Conservation (phyloP, 2,329 filamentous ascomycete genomes). For the Fusarium annulatum region DNA sequence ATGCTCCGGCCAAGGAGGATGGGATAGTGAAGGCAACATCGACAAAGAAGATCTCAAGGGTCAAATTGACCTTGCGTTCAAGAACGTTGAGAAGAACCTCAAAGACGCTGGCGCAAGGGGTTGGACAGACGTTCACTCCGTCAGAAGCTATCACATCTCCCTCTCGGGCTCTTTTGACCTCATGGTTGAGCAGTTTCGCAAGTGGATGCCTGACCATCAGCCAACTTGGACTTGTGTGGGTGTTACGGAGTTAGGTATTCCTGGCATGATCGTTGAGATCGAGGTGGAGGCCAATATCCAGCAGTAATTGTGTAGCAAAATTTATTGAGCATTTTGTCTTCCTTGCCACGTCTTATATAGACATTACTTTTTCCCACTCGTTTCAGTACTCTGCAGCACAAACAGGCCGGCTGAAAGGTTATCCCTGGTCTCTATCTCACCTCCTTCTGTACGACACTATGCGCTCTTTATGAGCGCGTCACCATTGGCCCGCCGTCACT, state of each 20-base stretch:
- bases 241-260: conserved; percentile 58
- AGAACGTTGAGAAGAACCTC: conserved; percentile 64
- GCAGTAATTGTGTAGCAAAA: not conserved
- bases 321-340: not conserved
- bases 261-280: conserved; percentile 68
- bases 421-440: not conserved
- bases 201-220: conserved; percentile 63
- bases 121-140: conserved; percentile 64
- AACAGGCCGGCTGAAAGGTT: not conserved
- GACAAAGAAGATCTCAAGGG: conserved; percentile 52
- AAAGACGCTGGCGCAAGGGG: conserved; percentile 65
- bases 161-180: conserved; percentile 53
- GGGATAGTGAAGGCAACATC: conserved; percentile 35
- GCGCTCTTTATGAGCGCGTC: not conserved
- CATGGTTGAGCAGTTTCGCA: conserved; percentile 60
- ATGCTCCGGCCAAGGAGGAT: conserved; percentile 41
- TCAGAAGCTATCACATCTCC: conserved; percentile 59
- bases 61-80: conserved; percentile 65
- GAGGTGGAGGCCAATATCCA: conserved; percentile 60
- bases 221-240: conserved; percentile 66
- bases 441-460: not conserved
- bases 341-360: not conserved
- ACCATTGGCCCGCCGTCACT: not conserved
- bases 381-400: not conserved
- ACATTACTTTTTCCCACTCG: not conserved